A percentile compares a stretch with the other conserved stretches of the same genome.
Evolutionary conservation across 1,284 basidiomycete species (phyloP).

Genomic region (Apiotrichum domesticum): DNA sequence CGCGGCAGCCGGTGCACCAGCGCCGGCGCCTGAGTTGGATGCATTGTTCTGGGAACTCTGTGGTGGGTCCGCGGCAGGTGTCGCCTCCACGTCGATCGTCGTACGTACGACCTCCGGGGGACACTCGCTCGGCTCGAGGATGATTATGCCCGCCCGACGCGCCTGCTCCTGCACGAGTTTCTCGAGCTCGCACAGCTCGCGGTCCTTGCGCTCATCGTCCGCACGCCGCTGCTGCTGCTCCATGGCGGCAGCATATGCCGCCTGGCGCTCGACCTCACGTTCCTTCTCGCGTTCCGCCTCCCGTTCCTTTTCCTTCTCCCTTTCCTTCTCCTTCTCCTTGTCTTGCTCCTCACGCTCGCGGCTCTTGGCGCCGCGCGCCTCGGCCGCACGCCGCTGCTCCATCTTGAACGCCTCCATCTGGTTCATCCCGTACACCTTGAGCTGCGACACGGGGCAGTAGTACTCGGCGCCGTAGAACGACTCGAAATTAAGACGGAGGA

Average conservation of each 20-base stretch:
- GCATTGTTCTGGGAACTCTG: no score
- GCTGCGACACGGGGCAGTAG: constrained; percentile 88
- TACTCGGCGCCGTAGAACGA: constrained; percentile 92
- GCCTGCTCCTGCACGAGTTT: constrained; percentile 36
- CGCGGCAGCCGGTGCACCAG: background rate
- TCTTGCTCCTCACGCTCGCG: constrained; percentile 24
- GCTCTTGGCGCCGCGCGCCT: constrained; percentile 22
- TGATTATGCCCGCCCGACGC: constrained; percentile 13
- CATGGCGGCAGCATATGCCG: constrained; percentile 11
- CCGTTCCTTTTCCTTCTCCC: constrained; percentile 48
- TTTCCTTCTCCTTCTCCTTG: constrained; percentile 17
- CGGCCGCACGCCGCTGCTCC: constrained; percentile 53
- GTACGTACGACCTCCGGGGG: background rate
- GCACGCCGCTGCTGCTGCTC: constrained; percentile 22
- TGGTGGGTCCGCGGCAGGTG: no score
- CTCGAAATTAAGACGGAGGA: constrained; percentile 88
- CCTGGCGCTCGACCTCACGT: constrained; percentile 14
- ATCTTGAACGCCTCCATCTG: constrained; percentile 95
- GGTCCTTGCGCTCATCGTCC: constrained; percentile 24
- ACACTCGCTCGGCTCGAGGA: constrained; percentile 9
- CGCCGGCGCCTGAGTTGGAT: background rate
- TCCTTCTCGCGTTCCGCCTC: constrained; percentile 52
- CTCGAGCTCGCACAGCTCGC: constrained; percentile 36
- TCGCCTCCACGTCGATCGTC: no score
- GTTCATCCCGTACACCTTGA: constrained; percentile 91